Evolutionary conservation across 2,329 filamentous ascomycete genomes (phyloP).

Genomic region (Apiospora phragmitis): DNA sequence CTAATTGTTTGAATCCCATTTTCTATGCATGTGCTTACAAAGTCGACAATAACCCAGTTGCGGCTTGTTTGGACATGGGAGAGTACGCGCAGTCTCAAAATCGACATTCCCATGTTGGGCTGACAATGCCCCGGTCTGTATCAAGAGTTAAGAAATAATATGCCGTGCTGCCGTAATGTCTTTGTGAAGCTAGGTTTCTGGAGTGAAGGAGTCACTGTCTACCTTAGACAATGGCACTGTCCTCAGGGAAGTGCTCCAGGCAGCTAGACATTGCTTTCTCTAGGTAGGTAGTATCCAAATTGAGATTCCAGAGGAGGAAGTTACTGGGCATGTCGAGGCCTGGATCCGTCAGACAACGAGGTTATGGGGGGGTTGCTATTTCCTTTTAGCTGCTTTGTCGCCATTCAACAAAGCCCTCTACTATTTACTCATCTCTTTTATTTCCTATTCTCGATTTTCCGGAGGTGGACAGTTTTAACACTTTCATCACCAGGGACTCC

Average conservation of each 20-base stretch:
- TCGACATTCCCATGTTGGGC: too few relatives aligned
- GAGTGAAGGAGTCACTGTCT: background rate
- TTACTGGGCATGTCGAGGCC: background rate
- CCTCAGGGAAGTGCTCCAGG: too few relatives aligned
- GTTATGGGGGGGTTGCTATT: too few relatives aligned
- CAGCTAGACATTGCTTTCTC: too few relatives aligned
- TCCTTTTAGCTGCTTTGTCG: background rate
- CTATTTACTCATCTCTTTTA: background rate
- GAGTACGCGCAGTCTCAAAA: background rate
- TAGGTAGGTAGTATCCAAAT: too few relatives aligned
- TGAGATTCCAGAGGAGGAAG: background rate
- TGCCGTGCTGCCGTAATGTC: background rate
- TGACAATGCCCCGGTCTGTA: background rate
- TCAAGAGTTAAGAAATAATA: background rate
- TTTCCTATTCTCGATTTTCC: too few relatives aligned
- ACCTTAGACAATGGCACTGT: background rate
- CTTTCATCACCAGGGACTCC: background rate
- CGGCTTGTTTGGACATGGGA: too few relatives aligned
- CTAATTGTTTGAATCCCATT: background rate
- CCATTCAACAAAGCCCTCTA: background rate
- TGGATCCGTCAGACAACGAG: background rate
- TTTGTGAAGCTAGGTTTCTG: background rate
- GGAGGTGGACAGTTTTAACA: background rate
- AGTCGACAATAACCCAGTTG: background rate
- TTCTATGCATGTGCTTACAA: background rate